These are phyloP conservation scores for Nannizziopsis arthrosporioides DNA, from an alignment of 2,329 filamentous ascomycete species.

Conservation along the genomic window DNA sequence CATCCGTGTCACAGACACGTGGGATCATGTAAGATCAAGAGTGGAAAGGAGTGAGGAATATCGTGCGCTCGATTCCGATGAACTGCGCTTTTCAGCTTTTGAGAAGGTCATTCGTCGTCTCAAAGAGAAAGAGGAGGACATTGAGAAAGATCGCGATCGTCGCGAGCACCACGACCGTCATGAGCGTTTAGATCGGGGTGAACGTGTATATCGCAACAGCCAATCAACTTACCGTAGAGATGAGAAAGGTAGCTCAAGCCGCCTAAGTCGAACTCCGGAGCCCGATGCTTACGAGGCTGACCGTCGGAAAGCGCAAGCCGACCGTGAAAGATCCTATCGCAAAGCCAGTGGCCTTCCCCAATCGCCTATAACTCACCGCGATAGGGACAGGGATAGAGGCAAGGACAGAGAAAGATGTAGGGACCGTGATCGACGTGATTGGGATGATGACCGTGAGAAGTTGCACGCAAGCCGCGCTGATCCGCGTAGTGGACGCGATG, in stretches of 20 bases:
- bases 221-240: slow-evolving; percentile 29
- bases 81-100: slow-evolving; percentile 70
- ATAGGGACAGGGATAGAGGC: slow-evolving; percentile 21
- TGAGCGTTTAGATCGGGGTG: slow-evolving; percentile 25
- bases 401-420: slow-evolving; percentile 5
- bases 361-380: slow-evolving; percentile 31
- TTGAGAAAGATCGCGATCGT: slow-evolving; percentile 49
- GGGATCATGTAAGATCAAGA: slow-evolving; percentile 73
- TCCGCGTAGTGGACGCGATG: slow-evolving; percentile 67
- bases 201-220: slow-evolving; percentile 45
- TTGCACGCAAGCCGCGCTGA: slow-evolving; percentile 72
- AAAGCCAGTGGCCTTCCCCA: slow-evolving; percentile 58
- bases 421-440: slow-evolving; percentile 73
- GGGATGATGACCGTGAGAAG: slow-evolving; percentile 82
- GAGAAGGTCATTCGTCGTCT: slow-evolving; percentile 83
- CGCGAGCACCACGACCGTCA: slow-evolving; percentile 41
- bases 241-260: slow-evolving; percentile 33
- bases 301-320: slow-evolving; percentile 80
- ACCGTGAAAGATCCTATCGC: slow-evolving; percentile 85
- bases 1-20: slow-evolving; percentile 64
- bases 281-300: slow-evolving; percentile 91
- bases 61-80: slow-evolving; percentile 68
- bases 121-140: slow-evolving; percentile 81
- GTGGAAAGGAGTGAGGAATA: slow-evolving; percentile 76
- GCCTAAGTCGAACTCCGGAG: slow-evolving; percentile 79